A percentile compares a stretch with the other conserved stretches of the same genome.
Evolutionary conservation across 2,329 filamentous ascomycete species (phyloP).

Genomic region (Penicillium sp.): DNA sequence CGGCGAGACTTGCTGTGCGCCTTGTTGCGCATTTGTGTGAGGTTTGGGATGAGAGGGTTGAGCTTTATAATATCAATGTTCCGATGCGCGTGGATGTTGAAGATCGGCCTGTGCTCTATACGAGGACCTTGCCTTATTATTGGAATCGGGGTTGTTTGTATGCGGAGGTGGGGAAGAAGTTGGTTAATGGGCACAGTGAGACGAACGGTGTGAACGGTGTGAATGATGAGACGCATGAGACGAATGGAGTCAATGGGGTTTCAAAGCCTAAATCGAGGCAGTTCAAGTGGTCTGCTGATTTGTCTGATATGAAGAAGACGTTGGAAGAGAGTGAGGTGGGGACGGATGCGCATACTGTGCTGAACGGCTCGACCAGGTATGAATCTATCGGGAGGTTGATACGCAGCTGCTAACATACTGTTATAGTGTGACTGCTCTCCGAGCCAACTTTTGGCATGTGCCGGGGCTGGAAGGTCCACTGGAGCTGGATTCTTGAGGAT

Average conservation of each 20-base stretch:
- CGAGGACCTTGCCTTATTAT: conserved; percentile 80
- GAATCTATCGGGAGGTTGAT: not conserved
- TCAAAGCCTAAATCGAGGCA: conserved; percentile 68
- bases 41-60: conserved; percentile 70
- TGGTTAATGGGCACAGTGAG: conserved; percentile 58
- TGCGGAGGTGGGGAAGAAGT: conserved; percentile 65
- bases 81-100: conserved; percentile 75
- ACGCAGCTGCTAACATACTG: not conserved
- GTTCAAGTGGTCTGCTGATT: conserved; percentile 86
- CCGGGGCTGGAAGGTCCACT: conserved; percentile 66
- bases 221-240: conserved; percentile 2
- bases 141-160: conserved; percentile 80
- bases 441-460: conserved; percentile 86
- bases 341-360: conserved; percentile 87
- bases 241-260: conserved; percentile 18
- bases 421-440: conserved; percentile 76
- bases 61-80: conserved; percentile 84
- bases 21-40: conserved; percentile 73
- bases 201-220: conserved; percentile 39
- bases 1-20: conserved; percentile 68
- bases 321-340: conserved; percentile 74
- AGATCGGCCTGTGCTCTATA: conserved; percentile 68
- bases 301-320: conserved; percentile 80
- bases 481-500: conserved; percentile 57
- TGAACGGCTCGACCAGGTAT: conserved; percentile 79